A percentile compares a stretch with the other conserved stretches of the same genome.
Evolutionary conservation across 1,284 basidiomycete species (phyloP).

Genomic region (Ceratobasidium sp.): DNA sequence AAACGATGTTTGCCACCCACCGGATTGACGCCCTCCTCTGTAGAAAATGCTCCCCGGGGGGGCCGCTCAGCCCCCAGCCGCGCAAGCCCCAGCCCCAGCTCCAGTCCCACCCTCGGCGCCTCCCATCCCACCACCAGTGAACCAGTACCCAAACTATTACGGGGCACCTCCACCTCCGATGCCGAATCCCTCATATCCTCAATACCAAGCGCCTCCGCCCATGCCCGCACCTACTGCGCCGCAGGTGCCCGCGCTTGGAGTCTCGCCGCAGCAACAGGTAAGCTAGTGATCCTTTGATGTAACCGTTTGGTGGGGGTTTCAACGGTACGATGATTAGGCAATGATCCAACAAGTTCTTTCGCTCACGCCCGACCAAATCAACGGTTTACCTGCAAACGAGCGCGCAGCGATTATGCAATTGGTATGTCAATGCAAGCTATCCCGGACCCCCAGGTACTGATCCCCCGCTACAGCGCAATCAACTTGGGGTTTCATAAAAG

Average conservation of each 20-base stretch:
- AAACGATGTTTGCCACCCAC: constrained; percentile 10
- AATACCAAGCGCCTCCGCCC: constrained; percentile 48
- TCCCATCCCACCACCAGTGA: constrained; percentile 53
- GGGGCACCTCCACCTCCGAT: constrained; percentile 49
- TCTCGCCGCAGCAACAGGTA: constrained; percentile 55
- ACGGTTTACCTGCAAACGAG: constrained; percentile 82
- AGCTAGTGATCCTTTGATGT: constrained; percentile 42
- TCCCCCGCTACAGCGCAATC: not conserved
- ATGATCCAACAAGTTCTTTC: constrained; percentile 89
- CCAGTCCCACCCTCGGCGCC: constrained; percentile 50
- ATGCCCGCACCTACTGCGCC: constrained; percentile 52
- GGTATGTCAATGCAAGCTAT: constrained; percentile 59
- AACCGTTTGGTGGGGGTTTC: too few species aligned
- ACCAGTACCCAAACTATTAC: constrained; percentile 49
- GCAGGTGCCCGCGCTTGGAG: constrained; percentile 46
- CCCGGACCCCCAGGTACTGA: not conserved
- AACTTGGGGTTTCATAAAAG: constrained; percentile 24
- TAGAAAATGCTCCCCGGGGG: constrained; percentile 70
- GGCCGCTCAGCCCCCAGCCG: constrained; percentile 46
- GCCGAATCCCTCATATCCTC: constrained; percentile 46
- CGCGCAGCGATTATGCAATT: constrained; percentile 86
- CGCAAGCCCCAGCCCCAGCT: constrained; percentile 54
- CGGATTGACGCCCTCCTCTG: not conserved
- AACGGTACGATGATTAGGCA: constrained; percentile 59
- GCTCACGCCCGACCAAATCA: constrained; percentile 89